Evolutionary conservation across 305 asterid species (phyloP), one percentile per base, ranked within the genome.

Genomic region (Fraxinus paxiana): DNA sequence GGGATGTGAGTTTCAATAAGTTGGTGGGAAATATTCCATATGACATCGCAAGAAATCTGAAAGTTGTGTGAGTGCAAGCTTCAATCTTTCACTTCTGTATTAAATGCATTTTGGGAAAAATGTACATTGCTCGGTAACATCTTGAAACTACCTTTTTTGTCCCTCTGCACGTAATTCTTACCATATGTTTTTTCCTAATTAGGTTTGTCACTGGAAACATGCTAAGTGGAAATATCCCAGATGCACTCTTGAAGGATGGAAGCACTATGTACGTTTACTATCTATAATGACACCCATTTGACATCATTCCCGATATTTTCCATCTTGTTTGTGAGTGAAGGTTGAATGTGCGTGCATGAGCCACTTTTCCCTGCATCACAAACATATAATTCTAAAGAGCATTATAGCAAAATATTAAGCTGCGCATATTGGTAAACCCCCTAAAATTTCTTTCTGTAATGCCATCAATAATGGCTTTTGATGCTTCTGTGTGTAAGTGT

Each of bases 1-100:
- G 99, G 89, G 99, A 95, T 79, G 91, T 92, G 82, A 91, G 97
- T 83, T 95, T 93, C 92, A 95, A 95, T 88, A 89, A 82, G 71
- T 87, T 95, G 72, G 82, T 22, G 35, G 99, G 99, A 41, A 78
- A 54, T 79, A 90, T 95, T 84, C 96, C 93, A 26, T 69, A 82
- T 82, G 84, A 77, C 82, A 86, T 95, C 30, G 87, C 91, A 12
- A 92, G 98, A 89, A 89, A 81, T 72, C 84, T 94, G 83, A 94
- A 90, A 81, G 87, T 88, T 67, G 88, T 94, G 99, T 95, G 82
- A 87, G 99, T 88, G 77, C 46, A 73, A 82, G 69, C 59, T 79
- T 69, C 38, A 82, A 7, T 46, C 7, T 41, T 80, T 10, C 12
- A 22, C 6, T 73, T 24, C 61, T 22, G 77, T 17, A 41, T 78